Conservation (phyloP, 495 filamentous ascomycete genomes). For the Aspergillus cavernicola region DNA sequence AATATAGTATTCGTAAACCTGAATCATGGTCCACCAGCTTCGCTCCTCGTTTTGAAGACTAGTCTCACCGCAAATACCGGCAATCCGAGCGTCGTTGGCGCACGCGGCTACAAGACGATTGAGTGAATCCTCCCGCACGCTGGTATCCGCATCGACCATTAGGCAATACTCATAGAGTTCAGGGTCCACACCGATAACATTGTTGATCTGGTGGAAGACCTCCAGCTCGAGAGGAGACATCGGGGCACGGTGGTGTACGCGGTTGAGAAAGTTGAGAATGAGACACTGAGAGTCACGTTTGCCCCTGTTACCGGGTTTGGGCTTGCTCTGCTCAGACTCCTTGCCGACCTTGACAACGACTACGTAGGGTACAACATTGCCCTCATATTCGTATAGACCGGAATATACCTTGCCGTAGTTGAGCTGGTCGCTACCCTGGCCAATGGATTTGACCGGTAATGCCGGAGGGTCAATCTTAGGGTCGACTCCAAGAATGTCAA, state of each 20-base stretch:
- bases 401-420: slow-evolving; percentile 99
- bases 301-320: slow-evolving; percentile 95
- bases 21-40: slow-evolving; percentile 99
- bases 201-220: slow-evolving; percentile 98
- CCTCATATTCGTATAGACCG: slow-evolving; percentile 95
- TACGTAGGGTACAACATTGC: slow-evolving; percentile 93
- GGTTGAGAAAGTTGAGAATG: slow-evolving; percentile 85
- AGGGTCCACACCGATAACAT: slow-evolving; percentile 96
- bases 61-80: slow-evolving; percentile 96
- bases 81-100: slow-evolving; percentile 91
- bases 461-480: slow-evolving; percentile 95
- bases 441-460: slow-evolving; percentile 86
- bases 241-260: slow-evolving; percentile 86
- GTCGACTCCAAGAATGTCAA: slow-evolving; percentile 95
- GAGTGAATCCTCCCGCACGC: slow-evolving; percentile 85
- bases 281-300: slow-evolving; percentile 96
- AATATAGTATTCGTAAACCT: slow-evolving; percentile 98
- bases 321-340: slow-evolving; percentile 85
- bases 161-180: slow-evolving; percentile 96
- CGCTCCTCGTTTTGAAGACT: slow-evolving; percentile 91
- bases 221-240: slow-evolving; percentile 97
- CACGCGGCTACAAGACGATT: slow-evolving; percentile 92
- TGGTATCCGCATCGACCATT: slow-evolving; percentile 98
- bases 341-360: slow-evolving; percentile 97
- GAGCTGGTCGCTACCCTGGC: slow-evolving; percentile 83